Base-by-base conservation (phyloP, 2,329 filamentous ascomycete genomes). In the Aspergillus terreus region DNA sequence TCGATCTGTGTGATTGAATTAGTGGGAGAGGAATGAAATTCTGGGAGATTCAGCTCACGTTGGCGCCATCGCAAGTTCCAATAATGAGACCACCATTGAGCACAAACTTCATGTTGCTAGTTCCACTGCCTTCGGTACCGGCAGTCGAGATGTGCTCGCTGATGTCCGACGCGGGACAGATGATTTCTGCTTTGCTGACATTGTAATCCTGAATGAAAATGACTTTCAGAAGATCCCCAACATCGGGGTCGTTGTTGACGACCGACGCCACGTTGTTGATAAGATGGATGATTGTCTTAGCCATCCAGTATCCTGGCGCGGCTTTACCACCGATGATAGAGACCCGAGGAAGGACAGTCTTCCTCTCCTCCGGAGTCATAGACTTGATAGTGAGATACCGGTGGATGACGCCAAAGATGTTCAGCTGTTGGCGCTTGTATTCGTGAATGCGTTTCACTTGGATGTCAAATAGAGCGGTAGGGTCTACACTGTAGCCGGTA, bases 101-200 rank as follows among this genome's bases (percentile, higher is more conserved):
- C 12, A 96, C 94, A 71, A 99, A 99, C 75, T 99, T 99, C 94
- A 99, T 99, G 83, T 99, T 99, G 66, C 90, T 95, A 11, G 91
- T 96, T 57, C 92, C 92, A 58, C 79, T 83, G 23, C 82, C 84
- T 63, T 99, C 94, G 1, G 94, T 99, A 46, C 94, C 94, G 35
- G 94, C 94, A 21, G 94, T 99, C 2, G 94, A 97, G 66, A 99
- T 99, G 71, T 99, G 94, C 77, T 99, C 94, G 73, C 91, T 96
- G 65, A 99, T 86, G 64, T 99, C 94, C 17, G 90, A 96, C 11
- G 94, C 94, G 11, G 94, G 94, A 58, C 84, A 83, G 65, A 99
- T 96, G 66, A 97, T 92, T 76, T 99, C 94, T 3, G 94, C 94
- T 79, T 99, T 99, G 83, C 91, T 96, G 67, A 99, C 94, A 61